Conservation (phyloP, 306 rosid genomes). For the Dryas octopetala region DNA sequence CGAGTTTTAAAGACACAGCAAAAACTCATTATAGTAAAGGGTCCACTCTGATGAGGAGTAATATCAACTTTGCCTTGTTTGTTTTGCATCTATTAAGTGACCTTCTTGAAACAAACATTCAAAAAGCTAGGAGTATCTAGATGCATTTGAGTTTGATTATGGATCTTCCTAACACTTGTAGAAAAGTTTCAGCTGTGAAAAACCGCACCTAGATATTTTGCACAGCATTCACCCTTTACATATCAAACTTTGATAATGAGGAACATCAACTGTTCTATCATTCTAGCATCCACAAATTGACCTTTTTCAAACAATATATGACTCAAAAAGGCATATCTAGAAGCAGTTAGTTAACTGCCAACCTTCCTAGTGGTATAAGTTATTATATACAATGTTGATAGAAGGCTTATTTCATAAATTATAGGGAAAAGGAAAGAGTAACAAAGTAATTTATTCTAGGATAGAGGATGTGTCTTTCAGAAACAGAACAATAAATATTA, state of each 20-base stretch:
- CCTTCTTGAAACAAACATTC: conserved; percentile 75
- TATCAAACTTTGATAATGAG: conserved; percentile 20
- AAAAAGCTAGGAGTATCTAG: conserved; percentile 88
- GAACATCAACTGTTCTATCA: conserved; percentile 12
- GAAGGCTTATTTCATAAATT: background rate
- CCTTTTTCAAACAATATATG: conserved; percentile 6
- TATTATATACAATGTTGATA: background rate
- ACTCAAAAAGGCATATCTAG: conserved; percentile 17
- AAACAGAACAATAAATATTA: too few relatives aligned
- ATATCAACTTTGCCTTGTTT: conserved; percentile 52
- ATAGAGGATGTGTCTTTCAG: background rate
- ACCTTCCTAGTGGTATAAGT: too few relatives aligned
- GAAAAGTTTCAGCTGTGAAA: background rate
- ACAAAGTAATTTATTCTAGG: background rate
- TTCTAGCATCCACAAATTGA: conserved; percentile 23
- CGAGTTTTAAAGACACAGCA: background rate
- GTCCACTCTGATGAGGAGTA: conserved; percentile 35
- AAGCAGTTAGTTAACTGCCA: conserved; percentile 32
- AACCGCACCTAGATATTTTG: background rate
- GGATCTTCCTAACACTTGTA: conserved; percentile 8
- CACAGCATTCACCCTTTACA: conserved; percentile 26
- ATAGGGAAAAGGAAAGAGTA: background rate
- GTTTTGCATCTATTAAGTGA: conserved; percentile 74
- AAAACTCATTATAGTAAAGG: background rate
- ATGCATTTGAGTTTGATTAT: conserved; percentile 39